Evolutionary conservation across 768 basidiomycete genomes (phyloP).

Genomic region (Boletus sp.): DNA sequence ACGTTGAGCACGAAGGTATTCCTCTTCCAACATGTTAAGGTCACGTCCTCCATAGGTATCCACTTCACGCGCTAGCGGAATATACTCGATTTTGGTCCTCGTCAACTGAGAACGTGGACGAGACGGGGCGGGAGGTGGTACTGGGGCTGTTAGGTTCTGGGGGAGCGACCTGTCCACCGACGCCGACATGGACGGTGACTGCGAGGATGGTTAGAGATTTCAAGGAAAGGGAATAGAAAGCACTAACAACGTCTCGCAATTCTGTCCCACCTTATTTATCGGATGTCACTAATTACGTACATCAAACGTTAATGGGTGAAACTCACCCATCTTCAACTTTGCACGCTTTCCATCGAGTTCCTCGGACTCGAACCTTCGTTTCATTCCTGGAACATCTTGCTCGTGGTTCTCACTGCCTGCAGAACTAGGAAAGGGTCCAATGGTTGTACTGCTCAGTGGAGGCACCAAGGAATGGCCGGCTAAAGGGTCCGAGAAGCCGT

Average conservation of each 20-base stretch:
- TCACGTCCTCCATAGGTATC: constrained; percentile 82
- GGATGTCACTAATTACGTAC: constrained; percentile 26
- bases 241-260: constrained; percentile 47
- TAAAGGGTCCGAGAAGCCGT: constrained; percentile 26
- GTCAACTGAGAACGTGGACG: constrained; percentile 49
- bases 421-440: constrained; percentile 10
- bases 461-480: constrained; percentile 17
- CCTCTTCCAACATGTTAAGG: constrained; percentile 60
- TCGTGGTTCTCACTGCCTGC: constrained; percentile 40
- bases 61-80: constrained; percentile 73
- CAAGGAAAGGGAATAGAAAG: constrained; percentile 8
- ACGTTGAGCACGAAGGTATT: constrained; percentile 48
- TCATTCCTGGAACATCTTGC: constrained; percentile 60
- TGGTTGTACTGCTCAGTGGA: constrained; percentile 10
- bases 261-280: constrained; percentile 38
- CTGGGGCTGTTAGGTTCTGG: constrained; percentile 26
- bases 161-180: constrained; percentile 18
- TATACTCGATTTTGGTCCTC: constrained; percentile 84
- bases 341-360: constrained; percentile 67
- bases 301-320: constrained; percentile 21
- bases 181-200: constrained; percentile 19
- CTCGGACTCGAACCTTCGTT: constrained; percentile 67
- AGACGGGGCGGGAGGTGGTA: constrained; percentile 30
- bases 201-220: constrained; percentile 10
- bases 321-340: constrained; percentile 69